Evolutionary conservation across 768 basidiomycete genomes (phyloP).

Genomic region (Boletus barrowsii): DNA sequence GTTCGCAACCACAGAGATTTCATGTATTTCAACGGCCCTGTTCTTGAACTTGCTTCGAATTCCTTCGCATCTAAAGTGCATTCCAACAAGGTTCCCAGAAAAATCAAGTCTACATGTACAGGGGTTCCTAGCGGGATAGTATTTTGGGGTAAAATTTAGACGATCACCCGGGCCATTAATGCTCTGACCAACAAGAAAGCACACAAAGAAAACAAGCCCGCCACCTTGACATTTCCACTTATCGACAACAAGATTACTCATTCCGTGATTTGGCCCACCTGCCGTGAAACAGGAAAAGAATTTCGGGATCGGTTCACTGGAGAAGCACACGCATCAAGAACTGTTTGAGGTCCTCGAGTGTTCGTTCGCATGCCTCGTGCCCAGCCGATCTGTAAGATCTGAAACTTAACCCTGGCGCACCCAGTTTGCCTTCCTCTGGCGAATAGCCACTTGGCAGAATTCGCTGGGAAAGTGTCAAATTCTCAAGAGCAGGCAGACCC

Average conservation of each 20-base stretch:
- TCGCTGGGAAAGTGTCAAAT: constrained; percentile 35
- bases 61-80: background rate
- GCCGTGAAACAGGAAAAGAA: background rate
- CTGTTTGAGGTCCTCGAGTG: constrained; percentile 64
- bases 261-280: background rate
- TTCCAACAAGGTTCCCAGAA: background rate
- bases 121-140: background rate
- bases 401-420: constrained; percentile 55
- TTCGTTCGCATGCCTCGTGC: constrained; percentile 62
- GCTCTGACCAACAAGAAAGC: background rate
- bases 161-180: background rate
- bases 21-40: background rate
- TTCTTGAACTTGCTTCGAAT: background rate
- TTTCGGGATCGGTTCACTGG: constrained; percentile 5
- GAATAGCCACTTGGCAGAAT: constrained; percentile 20
- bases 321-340: constrained; percentile 68
- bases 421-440: constrained; percentile 17
- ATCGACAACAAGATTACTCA: background rate
- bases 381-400: constrained; percentile 63
- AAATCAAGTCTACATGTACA: background rate
- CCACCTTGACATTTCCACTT: background rate
- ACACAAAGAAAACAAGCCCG: background rate
- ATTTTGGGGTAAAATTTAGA: background rate
- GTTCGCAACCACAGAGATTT: background rate
- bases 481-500: constrained; percentile 42